Evolutionary conservation across 495 filamentous ascomycete genomes (phyloP).

Genomic region (Neurospora pannonica): DNA sequence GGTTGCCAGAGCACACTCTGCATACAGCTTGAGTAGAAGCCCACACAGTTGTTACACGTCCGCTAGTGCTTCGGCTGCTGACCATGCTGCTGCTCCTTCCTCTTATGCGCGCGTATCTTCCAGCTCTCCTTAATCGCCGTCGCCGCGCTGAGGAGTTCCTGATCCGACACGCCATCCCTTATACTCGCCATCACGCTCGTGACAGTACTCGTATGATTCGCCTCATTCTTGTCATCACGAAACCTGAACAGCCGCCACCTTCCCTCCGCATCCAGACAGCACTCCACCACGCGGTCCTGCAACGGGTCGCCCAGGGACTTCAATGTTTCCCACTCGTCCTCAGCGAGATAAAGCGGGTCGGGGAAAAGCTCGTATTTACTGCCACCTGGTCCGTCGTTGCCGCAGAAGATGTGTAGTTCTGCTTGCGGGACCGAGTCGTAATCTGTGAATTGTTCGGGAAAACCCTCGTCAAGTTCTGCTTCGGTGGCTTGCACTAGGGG

Average conservation of each 20-base stretch:
- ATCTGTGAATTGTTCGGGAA: constrained; percentile 44
- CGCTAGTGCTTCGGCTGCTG: not conserved
- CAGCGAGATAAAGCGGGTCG: constrained; percentile 55
- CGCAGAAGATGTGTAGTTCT: constrained; percentile 32
- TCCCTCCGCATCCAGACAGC: constrained; percentile 59
- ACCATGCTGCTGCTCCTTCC: constrained; percentile 17
- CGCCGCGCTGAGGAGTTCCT: constrained; percentile 46
- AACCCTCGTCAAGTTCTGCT: constrained; percentile 52
- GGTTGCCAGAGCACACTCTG: not conserved
- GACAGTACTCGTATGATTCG: constrained; percentile 77
- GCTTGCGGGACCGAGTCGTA: constrained; percentile 46
- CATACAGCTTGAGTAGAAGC: not conserved
- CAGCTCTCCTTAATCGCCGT: constrained; percentile 60
- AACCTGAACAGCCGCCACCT: constrained; percentile 81
- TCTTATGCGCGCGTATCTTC: constrained; percentile 43
- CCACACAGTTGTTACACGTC: no score
- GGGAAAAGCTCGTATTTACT: constrained; percentile 49
- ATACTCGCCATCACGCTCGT: constrained; percentile 77
- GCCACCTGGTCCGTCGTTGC: constrained; percentile 39
- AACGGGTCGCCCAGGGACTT: constrained; percentile 61
- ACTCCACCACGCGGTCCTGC: constrained; percentile 81
- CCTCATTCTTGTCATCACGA: constrained; percentile 82
- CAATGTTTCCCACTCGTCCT: constrained; percentile 71
- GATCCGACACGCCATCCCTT: constrained; percentile 54
- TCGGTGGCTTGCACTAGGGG: constrained; percentile 62